phyloP scores from a whole-genome alignment of 140 eudicot genomes.

The Flaveria floridana region DNA sequence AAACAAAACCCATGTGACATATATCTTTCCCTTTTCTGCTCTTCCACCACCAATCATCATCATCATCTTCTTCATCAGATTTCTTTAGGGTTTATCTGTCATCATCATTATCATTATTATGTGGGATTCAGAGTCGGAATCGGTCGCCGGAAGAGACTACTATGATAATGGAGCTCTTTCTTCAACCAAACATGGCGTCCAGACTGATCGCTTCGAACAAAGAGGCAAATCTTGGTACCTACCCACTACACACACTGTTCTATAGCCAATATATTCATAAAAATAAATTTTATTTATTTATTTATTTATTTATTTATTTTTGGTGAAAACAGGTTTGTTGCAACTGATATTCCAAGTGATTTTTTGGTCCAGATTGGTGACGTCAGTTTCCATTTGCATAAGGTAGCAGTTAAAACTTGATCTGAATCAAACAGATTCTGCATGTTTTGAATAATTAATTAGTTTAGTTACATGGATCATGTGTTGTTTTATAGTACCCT shows the following conservation, averaged over 20 bases:
- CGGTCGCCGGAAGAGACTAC: slow-evolving; percentile 59
- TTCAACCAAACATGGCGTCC: slow-evolving; percentile 56
- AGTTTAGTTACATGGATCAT: no score
- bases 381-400: slow-evolving; percentile 74
- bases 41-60: slow-evolving; percentile 27
- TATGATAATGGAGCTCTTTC: slow-evolving; percentile 55
- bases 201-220: slow-evolving; percentile 81
- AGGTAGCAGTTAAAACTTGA: slow-evolving; percentile 41
- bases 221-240: slow-evolving; percentile 80
- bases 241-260: no score
- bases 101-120: slow-evolving; percentile 30
- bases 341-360: slow-evolving; percentile 92
- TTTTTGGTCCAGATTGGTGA: slow-evolving; percentile 75
- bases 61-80: neutral
- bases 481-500: neutral
- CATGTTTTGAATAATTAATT: no score
- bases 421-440: no score
- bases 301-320: neutral
- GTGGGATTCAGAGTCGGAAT: slow-evolving; percentile 82
- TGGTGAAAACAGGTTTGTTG: slow-evolving; percentile 59
- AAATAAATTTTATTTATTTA: no score
- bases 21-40: slow-evolving; percentile 26
- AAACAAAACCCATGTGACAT: slow-evolving; percentile 71
- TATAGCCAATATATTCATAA: no score
- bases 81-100: slow-evolving; percentile 8